Evolutionary conservation across 2,329 filamentous ascomycete genomes (phyloP), one percentile per base, ranked within the genome.

Genomic region (Moelleriella libera): DNA sequence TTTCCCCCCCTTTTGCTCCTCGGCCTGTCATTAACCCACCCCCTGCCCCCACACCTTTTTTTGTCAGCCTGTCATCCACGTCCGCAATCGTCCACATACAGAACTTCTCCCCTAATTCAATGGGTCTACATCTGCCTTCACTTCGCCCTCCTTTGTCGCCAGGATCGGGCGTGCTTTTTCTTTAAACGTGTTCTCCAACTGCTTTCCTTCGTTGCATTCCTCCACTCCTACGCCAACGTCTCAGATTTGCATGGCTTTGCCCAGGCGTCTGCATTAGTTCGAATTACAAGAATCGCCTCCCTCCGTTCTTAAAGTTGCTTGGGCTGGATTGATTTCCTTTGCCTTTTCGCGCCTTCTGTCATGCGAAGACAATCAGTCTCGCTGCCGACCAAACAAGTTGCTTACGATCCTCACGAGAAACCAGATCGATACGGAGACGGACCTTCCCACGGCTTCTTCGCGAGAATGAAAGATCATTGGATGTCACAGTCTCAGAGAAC

Each of bases 321-420:
- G 29, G n/a, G 12, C 5, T 11, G 10, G 44, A 46, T 47, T 34
- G 46, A 49, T 52, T 50, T 49, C 51, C 49, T 44, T 47, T 45
- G 14, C 21, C 42, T 43, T 7, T 39, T 45, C 14, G 30, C 44
- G 31, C 37, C 45, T 37, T 39, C n/a, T 59, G 59, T 58, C 56
- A 83, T 83, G 79, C 75, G 78, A 72, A 78, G 76, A 68, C 76
- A 76, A 61, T 80, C 77, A 53, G 75, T 80, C 51, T 80, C 78
- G 59, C 63, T 80, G 63, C 76, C 78, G 61, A 80, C 75, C 39
- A 67, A 77, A 66, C 74, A 78, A 59, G 64, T 68, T 59, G 70
- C 68, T 57, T 67, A 70, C 72, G 79, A 83, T 59, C 77, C 76
- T 52, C 66, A 77, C 76, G 79, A 83, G 65, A 83, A 83, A 60